Evolutionary conservation across 2,329 filamentous ascomycete genomes (phyloP).

Genomic region (Diplodia sapinea): DNA sequence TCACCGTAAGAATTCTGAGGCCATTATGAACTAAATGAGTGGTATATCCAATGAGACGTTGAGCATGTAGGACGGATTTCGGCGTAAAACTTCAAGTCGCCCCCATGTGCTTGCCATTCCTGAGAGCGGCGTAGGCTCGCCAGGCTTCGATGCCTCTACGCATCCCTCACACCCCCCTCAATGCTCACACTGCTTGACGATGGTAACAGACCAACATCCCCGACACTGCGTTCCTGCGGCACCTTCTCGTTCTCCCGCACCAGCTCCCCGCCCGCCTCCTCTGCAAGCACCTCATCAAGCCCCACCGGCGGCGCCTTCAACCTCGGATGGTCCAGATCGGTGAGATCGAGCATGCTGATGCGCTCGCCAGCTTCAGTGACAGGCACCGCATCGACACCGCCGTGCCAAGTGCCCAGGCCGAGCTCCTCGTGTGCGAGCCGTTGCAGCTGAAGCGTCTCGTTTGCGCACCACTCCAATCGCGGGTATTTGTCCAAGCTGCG

Average conservation of each 20-base stretch:
- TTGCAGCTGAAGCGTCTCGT: constrained; percentile 32
- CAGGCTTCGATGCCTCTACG: too few relatives aligned
- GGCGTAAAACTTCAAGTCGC: too few relatives aligned
- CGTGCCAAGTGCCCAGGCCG: constrained; percentile 32
- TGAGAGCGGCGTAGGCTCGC: too few relatives aligned
- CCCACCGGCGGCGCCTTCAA: background rate
- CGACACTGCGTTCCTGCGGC: background rate
- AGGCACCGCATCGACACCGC: constrained; percentile 8
- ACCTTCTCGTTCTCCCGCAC: background rate
- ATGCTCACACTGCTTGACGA: background rate
- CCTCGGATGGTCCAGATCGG: constrained; percentile 7
- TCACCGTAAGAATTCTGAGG: background rate
- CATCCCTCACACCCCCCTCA: background rate
- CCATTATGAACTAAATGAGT: background rate
- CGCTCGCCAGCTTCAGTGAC: constrained; percentile 12
- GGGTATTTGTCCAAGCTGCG: constrained; percentile 30
- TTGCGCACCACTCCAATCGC: constrained; percentile 32
- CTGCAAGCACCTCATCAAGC: background rate
- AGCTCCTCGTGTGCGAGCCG: constrained; percentile 24
- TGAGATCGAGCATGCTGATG: constrained; percentile 20
- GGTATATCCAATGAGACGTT: background rate
- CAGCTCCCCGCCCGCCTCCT: background rate
- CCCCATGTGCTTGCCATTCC: too few relatives aligned
- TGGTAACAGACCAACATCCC: background rate
- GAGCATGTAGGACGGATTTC: background rate